A percentile compares a stretch with the other conserved stretches of the same genome.
Conservation (phyloP, 148 eudicot species). For the Limonium bicolor region DNA sequence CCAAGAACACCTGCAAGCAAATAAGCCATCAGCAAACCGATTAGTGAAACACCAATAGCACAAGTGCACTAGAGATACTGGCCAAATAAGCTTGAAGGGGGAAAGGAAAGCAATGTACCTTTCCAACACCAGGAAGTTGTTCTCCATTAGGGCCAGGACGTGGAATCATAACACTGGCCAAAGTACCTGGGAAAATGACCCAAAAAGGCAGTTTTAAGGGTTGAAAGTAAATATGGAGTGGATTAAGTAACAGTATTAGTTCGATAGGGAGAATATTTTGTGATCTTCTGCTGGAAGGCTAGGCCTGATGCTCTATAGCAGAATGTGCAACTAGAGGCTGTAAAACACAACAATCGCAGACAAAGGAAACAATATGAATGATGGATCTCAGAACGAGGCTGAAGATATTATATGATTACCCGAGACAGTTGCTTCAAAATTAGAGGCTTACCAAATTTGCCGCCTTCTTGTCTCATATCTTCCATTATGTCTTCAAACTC, state of each 20-base stretch:
- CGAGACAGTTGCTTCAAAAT: no score
- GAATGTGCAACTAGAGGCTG: neutral
- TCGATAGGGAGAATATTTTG: neutral
- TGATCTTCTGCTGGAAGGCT: neutral
- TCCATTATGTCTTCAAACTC: slow-evolving; percentile 20
- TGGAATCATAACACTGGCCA: slow-evolving; percentile 73
- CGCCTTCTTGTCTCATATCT: slow-evolving; percentile 25
- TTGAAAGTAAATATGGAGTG: no score
- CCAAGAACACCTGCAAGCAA: slow-evolving; percentile 61
- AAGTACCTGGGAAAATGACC: slow-evolving; percentile 28
- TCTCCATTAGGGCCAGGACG: slow-evolving; percentile 72
- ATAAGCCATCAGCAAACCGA: neutral
- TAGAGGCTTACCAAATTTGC: slow-evolving; percentile 20
- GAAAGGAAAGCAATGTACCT: slow-evolving; percentile 27
- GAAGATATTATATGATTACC: no score
- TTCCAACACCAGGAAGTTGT: slow-evolving; percentile 73
- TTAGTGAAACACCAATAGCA: neutral
- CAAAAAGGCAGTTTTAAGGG: neutral
- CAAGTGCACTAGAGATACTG: neutral
- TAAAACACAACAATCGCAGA: neutral
- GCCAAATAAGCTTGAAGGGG: neutral
- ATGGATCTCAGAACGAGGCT: no score
- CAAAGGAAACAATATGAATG: neutral
- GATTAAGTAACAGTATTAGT: neutral
- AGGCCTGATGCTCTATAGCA: neutral